Base-by-base conservation (phyloP, 805 yeast genomes). In the Candida fluviatilis region DNA sequence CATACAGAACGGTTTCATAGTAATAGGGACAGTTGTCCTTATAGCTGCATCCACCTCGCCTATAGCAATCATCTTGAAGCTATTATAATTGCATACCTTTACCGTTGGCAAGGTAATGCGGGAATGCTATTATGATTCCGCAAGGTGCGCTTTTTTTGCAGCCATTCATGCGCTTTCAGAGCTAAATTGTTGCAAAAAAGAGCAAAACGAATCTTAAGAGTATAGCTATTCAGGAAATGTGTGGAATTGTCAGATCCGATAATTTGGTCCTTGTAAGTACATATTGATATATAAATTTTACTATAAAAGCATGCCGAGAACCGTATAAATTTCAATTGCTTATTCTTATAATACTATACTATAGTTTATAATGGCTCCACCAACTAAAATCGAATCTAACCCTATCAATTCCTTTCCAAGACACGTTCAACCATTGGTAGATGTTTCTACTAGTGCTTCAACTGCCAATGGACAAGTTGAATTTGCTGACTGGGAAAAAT, bases 401-500 rank as follows among this genome's bases (percentile, higher is more conserved):
- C 47, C 48, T 5, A 42, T 46, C 18, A 43, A 40, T 29, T 27
- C 38, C 28, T 40, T 43, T 37, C 33, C 45, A 35, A 26, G 13
- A 14, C 18, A 13, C 16, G 13, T 13, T 31, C 35, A 31, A 23
- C 25, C 35, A 4, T 30, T 10, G 25, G 31, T 21, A 13, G 10
- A 15, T 32, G 24, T 33, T n/a, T 14, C 23, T 33, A 24, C 24
- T 14, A 19, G 18, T 16, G 51, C 57, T 14, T 21, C 24, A 6
- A 52, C 48, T 16, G 39, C 48, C 12, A 50, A 56, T 31, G 45
- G 53, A 24, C 48, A 55, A 7, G 57, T 59, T 12, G 45, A 41
- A 31, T 64, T 65, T 40, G 68, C 67, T n/a, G 82, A 80, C 55
- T 83, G 91, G 91, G 76, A 79, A 12, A 64, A 67, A 32, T 83